Evolutionary conservation across 1,284 basidiomycete species (phyloP), one percentile per base, ranked within the genome.

Genomic region (Cryptococcus sp.): DNA sequence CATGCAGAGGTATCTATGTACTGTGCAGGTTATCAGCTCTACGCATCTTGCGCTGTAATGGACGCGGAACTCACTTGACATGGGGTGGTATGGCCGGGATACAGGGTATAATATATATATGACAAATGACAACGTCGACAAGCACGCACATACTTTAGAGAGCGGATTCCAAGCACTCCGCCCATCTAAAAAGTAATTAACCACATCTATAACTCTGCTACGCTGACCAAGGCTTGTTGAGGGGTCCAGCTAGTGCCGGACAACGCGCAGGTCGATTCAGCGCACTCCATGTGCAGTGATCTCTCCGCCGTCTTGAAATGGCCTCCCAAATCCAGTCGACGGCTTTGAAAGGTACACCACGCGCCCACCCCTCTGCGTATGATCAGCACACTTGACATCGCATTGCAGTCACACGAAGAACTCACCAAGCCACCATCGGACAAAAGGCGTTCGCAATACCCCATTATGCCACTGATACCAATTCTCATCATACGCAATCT

Each of bases 391-490:
- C 15, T 5, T 45, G 25, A 3, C 26, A 11, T 17, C 22, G 8
- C 19, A 15, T 20, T 25, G 34, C 39, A 34, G 34, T n/a, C 22
- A 25, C 17, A 37, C 22, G 13, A 16, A 37, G 49, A n/a, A 71
- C 67, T 64, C 52, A 69, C 67, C 69, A 46, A 82, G 73, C 79
- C 81, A 83, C 80, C 80, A 82, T 61, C 69, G 69, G 43, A 83
- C 77, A 34, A 79, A 62, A 37, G 79, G 80, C 47, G 81, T 75
- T 22, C 81, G 73, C 60, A 81, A 68, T 17, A 83, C 69, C 69
- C 77, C 80, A 64, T 81, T 83, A 74, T 78, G 79, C 78, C 82
- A 83, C 23, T 68, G 58, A 59, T 79, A 83, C 73, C 75, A 81
- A 50, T 70, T 67, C 67, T 70, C 74, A 40, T 73, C 67, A 64